A percentile compares a stretch with the other conserved stretches of the same genome.
Evolutionary conservation across 2,329 filamentous ascomycete genomes (phyloP).

Genomic region (Xylariaceae sp.): DNA sequence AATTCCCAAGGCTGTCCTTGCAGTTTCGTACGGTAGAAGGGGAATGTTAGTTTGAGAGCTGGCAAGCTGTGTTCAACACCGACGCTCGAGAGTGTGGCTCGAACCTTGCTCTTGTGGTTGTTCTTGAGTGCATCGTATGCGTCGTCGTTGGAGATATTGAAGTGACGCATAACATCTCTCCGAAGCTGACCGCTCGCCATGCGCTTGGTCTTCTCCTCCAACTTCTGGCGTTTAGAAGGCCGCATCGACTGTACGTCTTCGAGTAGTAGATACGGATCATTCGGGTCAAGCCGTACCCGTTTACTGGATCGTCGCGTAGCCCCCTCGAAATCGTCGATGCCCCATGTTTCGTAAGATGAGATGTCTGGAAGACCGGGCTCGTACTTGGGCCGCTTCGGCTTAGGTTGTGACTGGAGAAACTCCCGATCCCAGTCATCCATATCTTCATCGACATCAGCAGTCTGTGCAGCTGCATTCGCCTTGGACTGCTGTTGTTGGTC

Average conservation of each 20-base stretch:
- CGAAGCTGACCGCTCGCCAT: conserved; percentile 73
- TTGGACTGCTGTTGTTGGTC: conserved; percentile 14
- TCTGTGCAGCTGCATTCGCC: conserved; percentile 32
- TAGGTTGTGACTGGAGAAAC: conserved; percentile 61
- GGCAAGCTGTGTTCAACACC: conserved; percentile 95
- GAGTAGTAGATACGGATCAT: conserved; percentile 85
- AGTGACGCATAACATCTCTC: conserved; percentile 78
- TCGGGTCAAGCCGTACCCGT: conserved; percentile 82
- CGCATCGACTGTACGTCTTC: conserved; percentile 75
- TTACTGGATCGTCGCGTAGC: conserved; percentile 76
- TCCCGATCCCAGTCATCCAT: conserved; percentile 70
- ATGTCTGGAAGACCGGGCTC: conserved; percentile 66
- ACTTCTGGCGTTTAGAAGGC: conserved; percentile 64
- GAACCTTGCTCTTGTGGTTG: conserved; percentile 94
- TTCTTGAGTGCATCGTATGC: conserved; percentile 96
- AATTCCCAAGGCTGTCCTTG: conserved; percentile 73
- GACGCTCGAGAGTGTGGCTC: conserved; percentile 88
- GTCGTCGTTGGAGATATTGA: conserved; percentile 96
- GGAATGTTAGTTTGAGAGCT: conserved; percentile 88
- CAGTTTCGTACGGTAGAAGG: conserved; percentile 91
- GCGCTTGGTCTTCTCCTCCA: conserved; percentile 66
- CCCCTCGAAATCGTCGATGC: conserved; percentile 81
- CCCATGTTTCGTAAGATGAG: conserved; percentile 67
- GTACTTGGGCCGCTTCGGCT: conserved; percentile 70
- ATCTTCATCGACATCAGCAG: conserved; percentile 54